Percentiles rank a stretch among this genome's conserved stretches.
Conservation (phyloP, 1,284 basidiomycete species). For the Phenoliferia sp. region DNA sequence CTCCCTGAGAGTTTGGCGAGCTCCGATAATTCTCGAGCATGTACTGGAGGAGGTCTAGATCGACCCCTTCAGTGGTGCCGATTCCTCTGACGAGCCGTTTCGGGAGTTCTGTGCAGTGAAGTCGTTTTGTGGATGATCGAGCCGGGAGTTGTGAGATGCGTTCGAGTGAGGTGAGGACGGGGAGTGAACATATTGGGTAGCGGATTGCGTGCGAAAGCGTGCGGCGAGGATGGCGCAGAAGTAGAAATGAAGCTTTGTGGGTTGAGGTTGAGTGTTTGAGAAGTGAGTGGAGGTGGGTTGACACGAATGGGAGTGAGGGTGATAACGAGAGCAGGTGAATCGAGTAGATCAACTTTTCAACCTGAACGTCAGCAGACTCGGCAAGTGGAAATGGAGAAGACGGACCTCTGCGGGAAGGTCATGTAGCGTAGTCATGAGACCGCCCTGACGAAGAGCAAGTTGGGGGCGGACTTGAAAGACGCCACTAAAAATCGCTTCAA, state of each 20-base stretch:
- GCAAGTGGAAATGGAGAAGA: background rate
- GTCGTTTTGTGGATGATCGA: background rate
- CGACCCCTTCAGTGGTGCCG: background rate
- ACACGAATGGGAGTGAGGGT: slow-evolving; percentile 13
- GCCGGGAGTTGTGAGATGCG: slow-evolving; percentile 33
- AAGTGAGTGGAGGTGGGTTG: slow-evolving; percentile 15
- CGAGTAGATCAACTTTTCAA: slow-evolving; percentile 27
- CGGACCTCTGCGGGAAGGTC: slow-evolving; percentile 51
- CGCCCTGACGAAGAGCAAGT: too few species aligned
- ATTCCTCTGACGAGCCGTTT: slow-evolving; percentile 40
- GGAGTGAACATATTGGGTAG: slow-evolving; percentile 59
- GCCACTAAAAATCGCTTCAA: too few species aligned
- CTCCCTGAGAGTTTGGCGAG: slow-evolving; percentile 59
- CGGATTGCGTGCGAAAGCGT: slow-evolving; percentile 54
- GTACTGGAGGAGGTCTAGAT: slow-evolving; percentile 38
- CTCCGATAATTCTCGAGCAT: slow-evolving; percentile 39
- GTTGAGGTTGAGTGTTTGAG: slow-evolving; percentile 47
- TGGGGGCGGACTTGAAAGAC: too few species aligned
- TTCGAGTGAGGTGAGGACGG: slow-evolving; percentile 54
- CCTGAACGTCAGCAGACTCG: background rate
- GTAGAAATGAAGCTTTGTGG: slow-evolving; percentile 59
- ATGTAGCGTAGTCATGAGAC: slow-evolving; percentile 2
- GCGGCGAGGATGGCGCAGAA: slow-evolving; percentile 42
- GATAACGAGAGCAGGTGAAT: slow-evolving; percentile 29
- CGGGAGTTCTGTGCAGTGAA: slow-evolving; percentile 37